phyloP scores from a whole-genome alignment of 108 stramenopile species.

The Craspedostauros australis region DNA sequence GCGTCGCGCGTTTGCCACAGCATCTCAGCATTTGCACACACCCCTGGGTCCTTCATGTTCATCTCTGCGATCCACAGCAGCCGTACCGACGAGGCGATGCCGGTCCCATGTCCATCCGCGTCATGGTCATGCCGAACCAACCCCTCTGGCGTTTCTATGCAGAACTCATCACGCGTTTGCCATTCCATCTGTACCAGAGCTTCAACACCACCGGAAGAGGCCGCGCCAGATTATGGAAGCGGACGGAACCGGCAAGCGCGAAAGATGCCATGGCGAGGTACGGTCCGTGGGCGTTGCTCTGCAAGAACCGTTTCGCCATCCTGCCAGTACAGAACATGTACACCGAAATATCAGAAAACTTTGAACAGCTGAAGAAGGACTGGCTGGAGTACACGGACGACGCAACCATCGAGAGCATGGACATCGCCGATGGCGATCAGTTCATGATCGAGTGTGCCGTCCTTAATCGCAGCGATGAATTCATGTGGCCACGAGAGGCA shows the following conservation, averaged over 20 bases:
- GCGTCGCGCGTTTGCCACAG: conserved; percentile 44
- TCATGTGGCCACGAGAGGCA: conserved; percentile 81
- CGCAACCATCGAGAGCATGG: conserved; percentile 59
- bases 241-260: conserved; percentile 23
- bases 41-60: conserved; percentile 77
- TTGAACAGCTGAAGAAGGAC: conserved; percentile 40
- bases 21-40: conserved; percentile 60
- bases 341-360: conserved; percentile 13
- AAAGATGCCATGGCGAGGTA: conserved; percentile 42
- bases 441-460: conserved; percentile 75
- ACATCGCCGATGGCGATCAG: conserved; percentile 56
- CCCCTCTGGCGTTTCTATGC: conserved; percentile 75
- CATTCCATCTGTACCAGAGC: conserved; percentile 50
- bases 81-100: conserved; percentile 77
- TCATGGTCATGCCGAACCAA: conserved; percentile 76
- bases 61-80: conserved; percentile 76
- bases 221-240: conserved; percentile 65
- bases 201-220: conserved; percentile 56
- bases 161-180: conserved; percentile 61
- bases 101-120: conserved; percentile 68
- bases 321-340: conserved; percentile 17
- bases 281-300: conserved; percentile 80
- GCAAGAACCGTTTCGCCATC: conserved; percentile 58
- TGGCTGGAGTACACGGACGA: conserved; percentile 70
- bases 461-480: conserved; percentile 46